Percentiles rank a stretch among this genome's conserved stretches.
phyloP scores from a whole-genome alignment of 1,284 basidiomycete genomes.

The Fomitiporia mediterranea region DNA sequence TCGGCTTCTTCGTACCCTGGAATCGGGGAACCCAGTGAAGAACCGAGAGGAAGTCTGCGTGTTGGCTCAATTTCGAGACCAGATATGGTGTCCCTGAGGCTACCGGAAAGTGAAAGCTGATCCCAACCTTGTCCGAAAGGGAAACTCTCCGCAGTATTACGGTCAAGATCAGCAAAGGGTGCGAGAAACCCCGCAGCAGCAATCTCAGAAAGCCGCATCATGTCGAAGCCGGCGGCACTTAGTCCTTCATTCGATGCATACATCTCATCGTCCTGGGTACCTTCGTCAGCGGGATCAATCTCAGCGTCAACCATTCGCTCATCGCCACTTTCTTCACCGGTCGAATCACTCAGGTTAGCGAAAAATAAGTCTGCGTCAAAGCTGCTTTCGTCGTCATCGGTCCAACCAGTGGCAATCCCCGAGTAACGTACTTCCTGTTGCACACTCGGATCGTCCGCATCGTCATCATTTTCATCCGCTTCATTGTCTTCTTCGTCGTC shows the following conservation, averaged over 20 bases:
- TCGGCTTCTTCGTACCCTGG: constrained; percentile 31
- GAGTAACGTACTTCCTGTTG: constrained; percentile 40
- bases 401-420: constrained; percentile 64
- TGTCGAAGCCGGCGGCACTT: constrained; percentile 26
- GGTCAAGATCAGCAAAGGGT: constrained; percentile 26
- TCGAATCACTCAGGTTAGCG: constrained; percentile 49
- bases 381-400: constrained; percentile 55
- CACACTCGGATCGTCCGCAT: constrained; percentile 36
- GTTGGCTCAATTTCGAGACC: constrained; percentile 46
- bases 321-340: constrained; percentile 29
- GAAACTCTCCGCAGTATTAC: constrained; percentile 35
- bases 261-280: constrained; percentile 35
- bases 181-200: constrained; percentile 30
- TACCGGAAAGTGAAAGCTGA: constrained; percentile 64
- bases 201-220: constrained; percentile 30
- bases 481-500: constrained; percentile 37
- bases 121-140: constrained; percentile 66
- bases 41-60: constrained; percentile 35
- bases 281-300: constrained; percentile 34
- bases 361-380: constrained; percentile 80
- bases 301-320: constrained; percentile 27
- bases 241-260: constrained; percentile 23
- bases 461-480: constrained; percentile 41
- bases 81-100: constrained; percentile 48
- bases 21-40: constrained; percentile 29